Base-by-base conservation (phyloP, 768 basidiomycete genomes). In the Neoboletus magnificus region DNA sequence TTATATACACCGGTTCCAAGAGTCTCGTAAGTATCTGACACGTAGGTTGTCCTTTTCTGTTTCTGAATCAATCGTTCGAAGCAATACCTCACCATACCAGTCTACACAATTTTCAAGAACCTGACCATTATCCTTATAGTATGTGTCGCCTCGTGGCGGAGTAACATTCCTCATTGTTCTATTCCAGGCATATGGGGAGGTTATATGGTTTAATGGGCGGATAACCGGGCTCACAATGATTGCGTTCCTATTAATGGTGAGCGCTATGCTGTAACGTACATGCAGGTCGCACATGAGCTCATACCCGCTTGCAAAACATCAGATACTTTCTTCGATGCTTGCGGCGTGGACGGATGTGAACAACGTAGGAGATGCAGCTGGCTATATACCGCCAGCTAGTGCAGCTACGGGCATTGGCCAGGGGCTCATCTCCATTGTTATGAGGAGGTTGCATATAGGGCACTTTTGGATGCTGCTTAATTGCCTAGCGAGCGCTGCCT, bases 91-190 rank as follows among this genome's bases (percentile, higher is more conserved):
- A 91, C 85, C 61, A 98, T 99, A 73, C 97, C 97, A 0, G 86
- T 98, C 27, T 99, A 98, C 74, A 98, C 97, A 1, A 98, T 99
- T 60, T 98, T 98, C 83, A 99, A 99, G 74, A 99, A 99, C 70
- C 68, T 98, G 66, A 98, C 97, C n/a, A 99, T 98, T 65, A 98
- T 99, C 61, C 81, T 99, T 29, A 98, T 98, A 67, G 95, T 93
- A 60, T 61, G 88, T 78, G 10, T 23, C 50, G 23, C 27, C 16
- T 48, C 20, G 15, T 53, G 22, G 4, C 22, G 7, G 29, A 18
- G 40, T 55, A 51, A 36, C 10, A 23, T 47, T 50, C 6, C 47
- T 54, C 57, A 53, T 30, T 15, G 5, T 35, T 33, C 48, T 30
- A 27, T 50, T 41, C 43, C 52, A 95, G 93, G 94, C 97, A 9